Evolutionary conservation across 192 early-diverging fungal genomes (phyloP), one percentile per base, ranked within the genome.

Genomic region (Coemansia sp.): DNA sequence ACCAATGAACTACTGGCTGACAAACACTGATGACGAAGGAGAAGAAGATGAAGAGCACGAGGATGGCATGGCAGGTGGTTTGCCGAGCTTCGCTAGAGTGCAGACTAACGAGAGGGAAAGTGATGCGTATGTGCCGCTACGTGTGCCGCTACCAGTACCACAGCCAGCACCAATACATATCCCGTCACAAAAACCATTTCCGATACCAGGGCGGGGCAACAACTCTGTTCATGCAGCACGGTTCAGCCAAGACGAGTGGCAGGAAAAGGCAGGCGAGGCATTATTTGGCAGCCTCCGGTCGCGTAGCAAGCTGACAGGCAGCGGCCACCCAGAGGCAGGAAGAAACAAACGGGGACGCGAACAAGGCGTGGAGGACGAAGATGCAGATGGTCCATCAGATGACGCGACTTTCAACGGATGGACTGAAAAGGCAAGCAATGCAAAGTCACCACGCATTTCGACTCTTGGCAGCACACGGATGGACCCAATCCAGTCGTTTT

Each of bases 1-100:
- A 23, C 71, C 71, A n/a, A 74, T 74, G 71, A 74, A 67, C 56
- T 74, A 74, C 50, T 74, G 71, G 71, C 25, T 67, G 36, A 67
- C 36, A 28, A 15, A 28, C n/a, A 55, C 56, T 1, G 64, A 74
- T n/a, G 56, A 58, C 23, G 67, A 70, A 33, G 44, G 38, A 25
- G 57, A 57, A 14, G 59, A 23, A 6, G 50, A 41, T 13, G 64
- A 73, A 14, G 53, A 52, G 3, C 55, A 62, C 13, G 31, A 56
- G 17, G 45, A 50, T 9, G 47, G 22, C 7, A 47, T 44, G 13
- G 55, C 41, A 17, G 31, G 36, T 4, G 20, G 30, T 17, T 54
- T n/a, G 9, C 52, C 52, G 6, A 54, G 11, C 11, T 25, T 8
- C 28, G 33, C 29, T 30, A 54, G 15, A 19, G 50, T 27, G 29